These are phyloP conservation scores for Chlamydomonas eustigma DNA, from an alignment of 139 green algal genomes.

Conservation along the genomic window DNA sequence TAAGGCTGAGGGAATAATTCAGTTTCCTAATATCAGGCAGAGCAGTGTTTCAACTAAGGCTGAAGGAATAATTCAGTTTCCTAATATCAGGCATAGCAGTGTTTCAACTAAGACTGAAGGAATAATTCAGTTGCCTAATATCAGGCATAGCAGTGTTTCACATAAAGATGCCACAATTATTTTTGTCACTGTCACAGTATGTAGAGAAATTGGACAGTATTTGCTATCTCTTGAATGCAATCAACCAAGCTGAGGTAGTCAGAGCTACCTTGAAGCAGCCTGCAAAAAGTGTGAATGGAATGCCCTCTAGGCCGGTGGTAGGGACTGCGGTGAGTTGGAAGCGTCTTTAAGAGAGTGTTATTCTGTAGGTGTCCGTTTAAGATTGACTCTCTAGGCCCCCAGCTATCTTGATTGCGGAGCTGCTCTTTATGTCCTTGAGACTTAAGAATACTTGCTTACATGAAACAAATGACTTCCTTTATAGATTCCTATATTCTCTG, in stretches of 20 bases:
- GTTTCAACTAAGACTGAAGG: too few relatives aligned
- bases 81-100: too few relatives aligned
- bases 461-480: not conserved
- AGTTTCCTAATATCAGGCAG: too few relatives aligned
- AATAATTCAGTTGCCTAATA: too few relatives aligned
- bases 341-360: not conserved
- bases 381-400: not conserved
- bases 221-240: conserved; percentile 33
- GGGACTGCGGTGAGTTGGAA: conserved; percentile 43
- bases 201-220: conserved; percentile 49
- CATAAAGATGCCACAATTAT: too few relatives aligned
- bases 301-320: conserved; percentile 46
- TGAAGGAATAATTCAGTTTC: too few relatives aligned
- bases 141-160: too few relatives aligned
- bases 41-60: too few relatives aligned
- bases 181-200: too few relatives aligned
- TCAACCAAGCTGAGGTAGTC: conserved; percentile 48
- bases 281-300: conserved; percentile 36
- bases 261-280: conserved; percentile 31
- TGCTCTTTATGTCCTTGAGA: too few relatives aligned
- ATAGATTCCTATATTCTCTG: not conserved
- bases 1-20: too few relatives aligned
- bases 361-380: not conserved
- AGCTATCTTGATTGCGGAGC: too few relatives aligned
- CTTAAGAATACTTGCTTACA: not conserved